Percentiles rank a stretch among this genome's conserved stretches.
phyloP scores from a whole-genome alignment of 257 asterid species.

The Phtheirospermum japonicum region DNA sequence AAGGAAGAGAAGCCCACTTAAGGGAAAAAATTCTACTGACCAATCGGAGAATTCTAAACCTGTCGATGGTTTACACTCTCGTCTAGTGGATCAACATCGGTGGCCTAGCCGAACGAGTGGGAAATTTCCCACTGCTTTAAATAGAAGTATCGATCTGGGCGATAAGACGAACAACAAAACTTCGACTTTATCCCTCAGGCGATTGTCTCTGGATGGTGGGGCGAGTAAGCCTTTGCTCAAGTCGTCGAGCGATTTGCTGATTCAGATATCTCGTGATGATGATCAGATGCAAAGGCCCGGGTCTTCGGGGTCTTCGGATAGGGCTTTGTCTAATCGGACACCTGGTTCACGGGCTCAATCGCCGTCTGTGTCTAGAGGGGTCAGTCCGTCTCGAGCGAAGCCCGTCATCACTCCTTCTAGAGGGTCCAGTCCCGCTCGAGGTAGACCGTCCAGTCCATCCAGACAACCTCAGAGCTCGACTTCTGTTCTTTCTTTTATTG shows the following conservation, averaged over 20 bases:
- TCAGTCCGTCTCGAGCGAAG: conserved; percentile 66
- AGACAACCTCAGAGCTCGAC: conserved; percentile 61
- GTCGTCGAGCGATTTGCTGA: conserved; percentile 57
- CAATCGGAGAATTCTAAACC: conserved; percentile 85
- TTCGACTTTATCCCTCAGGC: conserved; percentile 44
- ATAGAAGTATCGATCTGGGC: conserved; percentile 58
- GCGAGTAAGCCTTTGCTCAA: conserved; percentile 50
- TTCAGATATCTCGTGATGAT: conserved; percentile 40
- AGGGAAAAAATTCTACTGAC: conserved; percentile 58
- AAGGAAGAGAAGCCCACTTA: conserved; percentile 64
- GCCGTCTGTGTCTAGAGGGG: conserved; percentile 62
- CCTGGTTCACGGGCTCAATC: conserved; percentile 55
- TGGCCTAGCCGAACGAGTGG: conserved; percentile 74
- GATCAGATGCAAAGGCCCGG: conserved; percentile 39
- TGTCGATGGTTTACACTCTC: conserved; percentile 47
- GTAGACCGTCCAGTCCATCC: conserved; percentile 76
- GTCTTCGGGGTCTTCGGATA: conserved; percentile 51
- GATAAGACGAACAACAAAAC: conserved; percentile 41
- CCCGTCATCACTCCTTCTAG: conserved; percentile 48
- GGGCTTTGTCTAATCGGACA: conserved; percentile 43
- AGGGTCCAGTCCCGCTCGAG: conserved; percentile 73
- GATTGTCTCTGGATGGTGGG: conserved; percentile 60
- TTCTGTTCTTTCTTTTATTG: conserved; percentile 79
- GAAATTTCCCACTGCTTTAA: conserved; percentile 39
- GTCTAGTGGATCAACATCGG: conserved; percentile 69